Base-by-base conservation (phyloP, 768 basidiomycete genomes). In the Tricholoma hemisulphureum region DNA sequence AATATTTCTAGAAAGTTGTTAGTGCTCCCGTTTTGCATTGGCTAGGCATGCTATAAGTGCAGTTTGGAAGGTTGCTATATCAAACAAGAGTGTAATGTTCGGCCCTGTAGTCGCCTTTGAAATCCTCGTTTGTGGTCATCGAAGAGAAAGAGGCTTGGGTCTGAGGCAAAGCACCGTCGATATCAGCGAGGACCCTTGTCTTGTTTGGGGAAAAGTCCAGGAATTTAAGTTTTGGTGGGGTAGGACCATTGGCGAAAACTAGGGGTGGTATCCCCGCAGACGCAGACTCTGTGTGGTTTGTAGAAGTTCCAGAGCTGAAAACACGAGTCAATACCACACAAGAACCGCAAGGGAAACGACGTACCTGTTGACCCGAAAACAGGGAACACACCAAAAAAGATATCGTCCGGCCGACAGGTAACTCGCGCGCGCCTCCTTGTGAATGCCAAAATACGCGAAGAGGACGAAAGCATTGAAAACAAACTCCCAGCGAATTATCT, bases 381-480 rank as follows among this genome's bases (percentile, higher is more conserved):
- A 41, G 6, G 13, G 39, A 20, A 41, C 13, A 41, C 20, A 20
- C 18, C 10, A 6, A 6, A 41, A 41, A 41, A 20, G 5, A 1
- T 20, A 18, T 2, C 10, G 39, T 20, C 7, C 6, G 0, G 73
- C 75, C 6, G 66, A 64, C 8, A 73, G 69, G 63, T 88, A 88
- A 61, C 83, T 71, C 64, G 75, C 79, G 57, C 75, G 71, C 20
- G 85, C 84, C 64, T 88, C 87, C 24, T 79, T 77, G 10, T 80
- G 82, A 52, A 87, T 80, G 1, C 86, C 86, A 64, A 89, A 89
- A 74, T 85, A 82, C 16, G 67, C 68, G 64, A 88, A 89, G 74
- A 88, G 88, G 37, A 81, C 10, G 58, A 86, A 68, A 2, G 83
- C 80, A 60, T 77, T 81, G 34, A 76, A 59, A 6, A 83, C 60